Evolutionary conservation across 345 rosid species (phyloP), one percentile per base, ranked within the genome.

Genomic region (Arabidopsis arenosa): DNA sequence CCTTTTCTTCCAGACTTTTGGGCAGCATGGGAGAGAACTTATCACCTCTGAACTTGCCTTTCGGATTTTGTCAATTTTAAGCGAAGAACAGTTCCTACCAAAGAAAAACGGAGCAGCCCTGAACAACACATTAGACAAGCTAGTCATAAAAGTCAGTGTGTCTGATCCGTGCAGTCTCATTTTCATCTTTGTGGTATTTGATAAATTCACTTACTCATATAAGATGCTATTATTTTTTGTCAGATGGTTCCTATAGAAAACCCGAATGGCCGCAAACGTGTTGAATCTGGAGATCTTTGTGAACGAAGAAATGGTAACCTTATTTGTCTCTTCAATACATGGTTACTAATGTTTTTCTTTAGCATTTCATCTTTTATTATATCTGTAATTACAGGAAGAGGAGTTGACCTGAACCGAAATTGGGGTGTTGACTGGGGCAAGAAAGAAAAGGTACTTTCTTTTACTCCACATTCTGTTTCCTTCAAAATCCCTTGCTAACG

Each of bases 1-100:
- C 85, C 93, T 96, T 96, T 93, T 90, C 89, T 90, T 95, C 94
- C 96, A 96, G 99, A 93, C 93, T 90, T 96, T 96, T 81, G 99
- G 99, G 66, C 99, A 96, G 90, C 98, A 95, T 72, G 96, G 97
- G 43, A 85, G 97, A 85, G 99, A 96, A 82, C 97, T 96, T 41
- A 87, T 96, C 64, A 93, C 99, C 15, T 75, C 98, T 4, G 99
- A 96, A 79, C 88, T 96, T 64, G 96, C 99, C 5, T 80, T 87
- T 70, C 80, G 86, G 80, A 85, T 96, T 68, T 79, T 96, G 85
- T 92, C 93, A 4, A 84, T 91, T 70, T 81, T 96, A 84, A 91
- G 94, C 61, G 96, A 85, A 81, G 98, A 95, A 68, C 88, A 93
- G 79, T 89, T 88, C 78, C 68, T 93, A 43, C 92, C 88, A 9